phyloP scores from a whole-genome alignment of 208 protist species.

The Wallacemonas collosoma region DNA sequence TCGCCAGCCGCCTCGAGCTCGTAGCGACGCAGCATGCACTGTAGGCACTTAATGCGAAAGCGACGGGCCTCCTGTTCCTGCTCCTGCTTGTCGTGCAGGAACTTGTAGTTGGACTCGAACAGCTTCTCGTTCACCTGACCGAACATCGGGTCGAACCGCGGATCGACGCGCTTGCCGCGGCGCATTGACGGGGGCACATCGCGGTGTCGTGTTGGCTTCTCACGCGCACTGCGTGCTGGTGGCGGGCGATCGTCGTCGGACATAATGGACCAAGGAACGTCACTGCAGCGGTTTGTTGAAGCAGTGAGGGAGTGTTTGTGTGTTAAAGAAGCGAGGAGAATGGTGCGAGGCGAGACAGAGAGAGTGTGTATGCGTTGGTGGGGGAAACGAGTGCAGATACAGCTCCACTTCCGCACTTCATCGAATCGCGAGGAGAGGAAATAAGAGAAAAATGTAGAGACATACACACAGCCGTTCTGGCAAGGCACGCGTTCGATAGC shows the following conservation, averaged over 20 bases:
- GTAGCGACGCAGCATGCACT: constrained; percentile 63
- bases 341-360: too few species aligned
- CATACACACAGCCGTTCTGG: neutral
- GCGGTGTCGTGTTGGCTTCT: constrained; percentile 29
- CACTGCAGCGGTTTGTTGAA: too few species aligned
- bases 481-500: too few species aligned
- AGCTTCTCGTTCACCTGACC: constrained; percentile 46
- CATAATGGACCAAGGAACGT: constrained; percentile 2
- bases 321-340: too few species aligned
- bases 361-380: too few species aligned
- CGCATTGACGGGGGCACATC: constrained; percentile 1
- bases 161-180: constrained; percentile 44
- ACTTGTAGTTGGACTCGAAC: constrained; percentile 82
- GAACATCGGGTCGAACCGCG: constrained; percentile 80
- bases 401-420: too few species aligned
- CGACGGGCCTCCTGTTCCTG: constrained; percentile 68
- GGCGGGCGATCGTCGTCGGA: constrained; percentile 69
- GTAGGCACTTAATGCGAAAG: constrained; percentile 68
- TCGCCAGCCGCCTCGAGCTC: constrained; percentile 71
- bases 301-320: too few species aligned
- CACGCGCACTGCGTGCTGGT: constrained; percentile 65
- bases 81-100: constrained; percentile 72
- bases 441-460: neutral
- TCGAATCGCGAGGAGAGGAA: neutral
- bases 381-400: too few species aligned